Base-by-base conservation (phyloP, 441 rosid genomes). In the Brassica balearica region DNA sequence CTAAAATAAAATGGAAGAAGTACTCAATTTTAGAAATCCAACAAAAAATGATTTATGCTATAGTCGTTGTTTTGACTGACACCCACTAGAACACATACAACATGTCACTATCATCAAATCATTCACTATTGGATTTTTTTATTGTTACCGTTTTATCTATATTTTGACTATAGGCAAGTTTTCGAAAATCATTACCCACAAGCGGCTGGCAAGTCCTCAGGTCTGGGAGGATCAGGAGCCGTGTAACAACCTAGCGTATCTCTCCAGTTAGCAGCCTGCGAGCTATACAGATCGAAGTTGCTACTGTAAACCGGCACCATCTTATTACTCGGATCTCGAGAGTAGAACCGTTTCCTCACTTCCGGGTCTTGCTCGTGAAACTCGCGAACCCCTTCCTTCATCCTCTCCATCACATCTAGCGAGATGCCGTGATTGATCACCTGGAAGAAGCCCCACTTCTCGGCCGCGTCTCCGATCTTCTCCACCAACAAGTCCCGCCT, bases 371-470 rank as follows among this genome's bases (percentile, higher is more conserved):
- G 73, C 56, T 81, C 84, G 4, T 81, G 85, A 74, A 85, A 84
- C 73, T 64, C 51, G 32, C 82, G 84, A 51, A 81, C 55, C 1
- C 84, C 78, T 10, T 81, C 65, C 46, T 9, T 68, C 72, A 62
- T 73, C 72, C 10, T 76, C 68, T 73, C 81, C 46, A 81, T 10
- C 15, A 69, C 38, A 17, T 73, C 60, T 0, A 27, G 6, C 4
- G 78, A 4, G 56, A 81, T 59, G 3, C 81, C 84, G 11, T 81
- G 84, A 4, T 81, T 77, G 38, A 81, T 23, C 64, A 77, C 84
- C 76, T 75, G 85, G 12, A 83, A 84, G 66, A 84, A 85, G 1
- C 90, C 87, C 88, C 85, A 84, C 25, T 76, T 81, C 79, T 70
- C 86, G 2, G 88, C 84, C 6, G 90, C 90, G 58, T 85, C 82